Evolutionary conservation across 179 eudicot genomes (phyloP), one percentile per base, ranked within the genome.

Genomic region (Beta corolliflora): DNA sequence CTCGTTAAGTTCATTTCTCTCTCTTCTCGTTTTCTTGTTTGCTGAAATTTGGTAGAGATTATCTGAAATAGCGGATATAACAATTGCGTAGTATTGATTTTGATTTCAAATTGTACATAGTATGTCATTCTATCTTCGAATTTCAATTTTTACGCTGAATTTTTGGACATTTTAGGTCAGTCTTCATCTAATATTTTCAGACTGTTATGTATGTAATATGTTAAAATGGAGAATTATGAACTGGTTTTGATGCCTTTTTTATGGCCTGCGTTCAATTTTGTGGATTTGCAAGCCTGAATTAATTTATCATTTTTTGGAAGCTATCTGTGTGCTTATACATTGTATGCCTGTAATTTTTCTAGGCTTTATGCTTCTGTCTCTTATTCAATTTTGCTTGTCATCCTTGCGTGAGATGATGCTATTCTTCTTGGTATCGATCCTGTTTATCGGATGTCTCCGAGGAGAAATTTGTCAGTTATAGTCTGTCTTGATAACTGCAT

Each of bases 1-100:
- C 91, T 12, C 88, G 98, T 95, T 79, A 85, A 79, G 83, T 80
- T 53, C 52, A n/a, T 80, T 77, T 75, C 50, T 66, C 80, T 53
- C 19, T n/a, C 23, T 64, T 29, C 50, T 23, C 67, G 50, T 70
- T 0, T 46, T 21, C 1, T 44, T 5, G 1, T 61, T 11, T 46
- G 4, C 8, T 71, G 29, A 48, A 71, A 72, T 72, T 72, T 72
- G n/a, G 44, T 23, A 5, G 29, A 21, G 10, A 71, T 67, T 36
- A 67, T 4, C 11, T 67, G 48, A 31, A 29, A 31, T 7, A 16
- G 19, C n/a, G 73, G 36, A 7, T 69, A 41, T 9, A 45, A 41
- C 73, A 9, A 69, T 69, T 45, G 45, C 8, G 45, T 48, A 5
- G 52, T 48, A 48, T 48, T 3, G 19, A 44, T 65, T 65, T 29